Evolutionary conservation across 106 monocot genomes (phyloP), one percentile per base, ranked within the genome.

Genomic region (Iris macrosiphon): DNA sequence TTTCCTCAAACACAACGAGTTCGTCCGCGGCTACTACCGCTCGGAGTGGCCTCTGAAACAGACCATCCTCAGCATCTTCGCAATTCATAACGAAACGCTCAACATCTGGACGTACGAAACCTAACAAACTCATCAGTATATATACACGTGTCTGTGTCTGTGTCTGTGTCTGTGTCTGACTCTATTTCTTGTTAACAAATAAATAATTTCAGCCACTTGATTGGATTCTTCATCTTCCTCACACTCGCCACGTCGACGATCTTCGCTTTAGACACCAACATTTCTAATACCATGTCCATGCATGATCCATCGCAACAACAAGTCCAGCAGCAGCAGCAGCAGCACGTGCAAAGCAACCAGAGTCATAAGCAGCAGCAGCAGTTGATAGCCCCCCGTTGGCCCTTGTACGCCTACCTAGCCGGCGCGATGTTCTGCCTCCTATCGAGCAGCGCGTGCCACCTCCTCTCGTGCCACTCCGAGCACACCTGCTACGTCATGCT

Each of bases 371-470:
- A n/a, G n/a, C n/a, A n/a, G n/a, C n/a, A n/a, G n/a, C n/a, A n/a
- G n/a, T n/a, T n/a, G n/a, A n/a, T n/a, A n/a, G n/a, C n/a, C 13
- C 7, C 62, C 25, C 67, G 63, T 15, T 86, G 86, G 87, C 92
- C 87, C 11, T 80, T 92, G 67, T 87, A 75, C 24, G 63, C 79
- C 24, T 92, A 79, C 71, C 63, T 92, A 1, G 16, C 39, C 22
- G 86, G 82, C 2, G 82, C 73, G 15, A 92, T 92, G 92, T 66
- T 83, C 52, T 92, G 92, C 52, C 62, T 92, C 4, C 78, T 92
- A 10, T 83, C 59, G 29, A 92, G 92, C 87, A 82, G 83, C 64
- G 43, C 55, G 4, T 87, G 86, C 74, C 86, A 92, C 59, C 86
- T 92, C 40, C 64, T 87, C 19, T 76, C 69, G 11, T 87, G 82